phyloP scores from a whole-genome alignment of 1,139 yeast genomes.

The Suhomyces yuchorum region DNA sequence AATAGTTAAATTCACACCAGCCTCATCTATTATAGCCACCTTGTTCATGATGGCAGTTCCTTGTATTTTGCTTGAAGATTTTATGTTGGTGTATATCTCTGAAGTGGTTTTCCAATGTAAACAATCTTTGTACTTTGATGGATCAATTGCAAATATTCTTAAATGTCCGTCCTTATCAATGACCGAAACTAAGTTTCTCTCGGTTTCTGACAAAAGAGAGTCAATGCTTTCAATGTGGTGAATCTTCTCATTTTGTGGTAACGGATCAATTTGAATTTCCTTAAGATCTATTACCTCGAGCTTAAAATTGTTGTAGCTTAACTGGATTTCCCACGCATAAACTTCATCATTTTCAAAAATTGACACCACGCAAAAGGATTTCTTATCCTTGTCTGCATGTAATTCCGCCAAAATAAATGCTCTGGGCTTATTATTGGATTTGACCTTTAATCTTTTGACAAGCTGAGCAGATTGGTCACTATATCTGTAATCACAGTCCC shows the following conservation, averaged over 20 bases:
- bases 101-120: slow-evolving; percentile 53
- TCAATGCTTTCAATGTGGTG: slow-evolving; percentile 63
- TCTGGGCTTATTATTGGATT: slow-evolving; percentile 23
- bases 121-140: not conserved
- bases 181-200: slow-evolving; percentile 57
- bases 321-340: slow-evolving; percentile 32
- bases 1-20: slow-evolving; percentile 55
- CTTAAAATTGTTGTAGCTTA: slow-evolving; percentile 17
- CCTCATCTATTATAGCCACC: slow-evolving; percentile 65
- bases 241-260: slow-evolving; percentile 31
- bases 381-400: slow-evolving; percentile 1
- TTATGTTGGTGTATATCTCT: slow-evolving; percentile 56
- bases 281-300: slow-evolving; percentile 13
- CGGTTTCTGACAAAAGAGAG: slow-evolving; percentile 44
- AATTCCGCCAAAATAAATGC: slow-evolving; percentile 30
- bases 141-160: slow-evolving; percentile 36
- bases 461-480: slow-evolving; percentile 35
- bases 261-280: slow-evolving; percentile 7
- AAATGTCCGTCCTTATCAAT: slow-evolving; percentile 59
- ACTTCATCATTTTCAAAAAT: slow-evolving; percentile 30
- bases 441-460: slow-evolving; percentile 21
- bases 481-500: slow-evolving; percentile 57
- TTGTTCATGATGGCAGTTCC: slow-evolving; percentile 71
- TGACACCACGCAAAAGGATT: slow-evolving; percentile 29
- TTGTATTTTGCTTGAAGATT: slow-evolving; percentile 54